Percentiles rank a stretch among this genome's conserved stretches.
Conservation (phyloP, 2,329 filamentous ascomycete species). For the Aspergillus melleus region DNA sequence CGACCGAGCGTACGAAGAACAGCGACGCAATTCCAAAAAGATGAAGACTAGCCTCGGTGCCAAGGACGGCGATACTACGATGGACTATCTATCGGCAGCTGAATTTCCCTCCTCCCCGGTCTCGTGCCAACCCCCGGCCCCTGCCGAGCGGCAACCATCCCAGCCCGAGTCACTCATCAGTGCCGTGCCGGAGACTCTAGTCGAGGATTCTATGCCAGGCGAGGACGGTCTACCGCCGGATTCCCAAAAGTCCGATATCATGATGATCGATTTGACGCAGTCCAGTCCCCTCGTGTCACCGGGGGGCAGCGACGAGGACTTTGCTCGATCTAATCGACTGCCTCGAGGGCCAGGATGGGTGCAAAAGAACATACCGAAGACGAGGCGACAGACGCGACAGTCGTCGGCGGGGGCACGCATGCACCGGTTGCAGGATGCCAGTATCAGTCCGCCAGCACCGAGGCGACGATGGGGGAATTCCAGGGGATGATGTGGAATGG, state of each 20-base stretch:
- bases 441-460: constrained; percentile 19
- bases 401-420: constrained; percentile 17
- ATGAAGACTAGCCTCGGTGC: neutral
- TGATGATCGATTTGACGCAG: constrained; percentile 39
- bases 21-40: constrained; percentile 7
- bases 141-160: neutral
- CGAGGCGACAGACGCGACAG: constrained; percentile 19
- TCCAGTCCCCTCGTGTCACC: constrained; percentile 33
- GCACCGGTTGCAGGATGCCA: constrained; percentile 21
- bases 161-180: constrained; percentile 13
- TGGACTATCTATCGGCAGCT: constrained; percentile 6
- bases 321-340: constrained; percentile 28
- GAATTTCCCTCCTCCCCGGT: constrained; percentile 14
- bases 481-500: neutral
- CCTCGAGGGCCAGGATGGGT: constrained; percentile 31
- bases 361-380: constrained; percentile 23
- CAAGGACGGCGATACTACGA: constrained; percentile 4
- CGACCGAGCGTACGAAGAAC: constrained; percentile 23
- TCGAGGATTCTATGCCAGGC: neutral
- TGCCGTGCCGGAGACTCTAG: constrained; percentile 11
- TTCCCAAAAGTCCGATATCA: constrained; percentile 13
- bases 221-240: neutral
- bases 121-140: neutral
- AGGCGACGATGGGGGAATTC: neutral
- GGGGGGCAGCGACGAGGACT: constrained; percentile 31